Conservation (phyloP, 208 protist genomes). For the Leishmania gerbilli region DNA sequence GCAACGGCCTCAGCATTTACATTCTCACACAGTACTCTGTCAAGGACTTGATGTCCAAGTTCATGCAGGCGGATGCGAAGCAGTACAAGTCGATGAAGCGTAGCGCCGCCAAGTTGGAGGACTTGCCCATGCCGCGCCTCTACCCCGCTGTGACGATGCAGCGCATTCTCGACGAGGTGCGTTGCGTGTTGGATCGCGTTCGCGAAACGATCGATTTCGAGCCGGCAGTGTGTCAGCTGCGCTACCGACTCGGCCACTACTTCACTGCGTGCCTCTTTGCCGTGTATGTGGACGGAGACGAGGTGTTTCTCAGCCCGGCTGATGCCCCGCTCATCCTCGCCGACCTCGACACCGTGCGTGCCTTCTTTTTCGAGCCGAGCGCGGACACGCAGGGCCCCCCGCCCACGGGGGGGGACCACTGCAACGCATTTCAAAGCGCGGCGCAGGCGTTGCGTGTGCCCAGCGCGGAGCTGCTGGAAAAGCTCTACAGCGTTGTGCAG, state of each 20-base stretch:
- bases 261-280: constrained; percentile 47
- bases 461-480: constrained; percentile 31
- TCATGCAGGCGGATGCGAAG: constrained; percentile 32
- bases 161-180: constrained; percentile 24
- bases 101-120: constrained; percentile 8
- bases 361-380: constrained; percentile 30
- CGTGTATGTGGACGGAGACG: constrained; percentile 41
- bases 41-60: constrained; percentile 11
- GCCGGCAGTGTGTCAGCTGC: constrained; percentile 32
- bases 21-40: constrained; percentile 13
- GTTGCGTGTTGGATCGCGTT: not conserved
- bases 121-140: constrained; percentile 18
- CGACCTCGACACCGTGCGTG: constrained; percentile 41
- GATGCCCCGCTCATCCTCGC: constrained; percentile 42
- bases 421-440: constrained; percentile 3
- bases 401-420: not conserved
- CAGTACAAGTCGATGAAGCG: constrained; percentile 31
- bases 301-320: constrained; percentile 40
- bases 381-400: not conserved
- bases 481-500: constrained; percentile 51
- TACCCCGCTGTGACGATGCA: constrained; percentile 32
- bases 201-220: constrained; percentile 15
- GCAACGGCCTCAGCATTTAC: constrained; percentile 35
- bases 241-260: constrained; percentile 31
- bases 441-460: constrained; percentile 10